A percentile compares a stretch with the other conserved stretches of the same genome.
Conservation (phyloP, 163 green algal species). For the Scenedesmus sp. region DNA sequence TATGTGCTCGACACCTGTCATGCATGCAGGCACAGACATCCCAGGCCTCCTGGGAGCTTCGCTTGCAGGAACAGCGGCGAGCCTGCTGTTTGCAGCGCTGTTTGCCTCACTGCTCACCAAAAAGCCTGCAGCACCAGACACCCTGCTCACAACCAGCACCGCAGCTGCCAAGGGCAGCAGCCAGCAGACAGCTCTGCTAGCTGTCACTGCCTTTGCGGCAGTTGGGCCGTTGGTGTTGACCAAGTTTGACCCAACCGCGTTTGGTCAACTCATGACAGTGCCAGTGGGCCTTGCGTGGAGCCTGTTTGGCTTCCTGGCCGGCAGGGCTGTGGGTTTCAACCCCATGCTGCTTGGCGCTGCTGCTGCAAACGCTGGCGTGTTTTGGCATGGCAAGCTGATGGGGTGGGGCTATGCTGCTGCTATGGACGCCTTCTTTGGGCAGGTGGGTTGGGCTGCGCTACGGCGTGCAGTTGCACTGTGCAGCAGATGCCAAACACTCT, state of each 20-base stretch:
- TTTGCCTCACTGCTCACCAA: background rate
- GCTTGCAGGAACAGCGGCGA: background rate
- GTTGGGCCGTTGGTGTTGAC: constrained; percentile 3
- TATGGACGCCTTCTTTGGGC: constrained; percentile 6
- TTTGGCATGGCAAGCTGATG: constrained; percentile 13
- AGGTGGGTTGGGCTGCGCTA: background rate
- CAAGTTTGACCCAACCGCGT: constrained; percentile 1
- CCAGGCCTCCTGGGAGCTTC: background rate
- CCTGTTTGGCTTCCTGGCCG: background rate
- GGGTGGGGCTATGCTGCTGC: background rate
- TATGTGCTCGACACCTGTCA: background rate
- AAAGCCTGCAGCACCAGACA: background rate
- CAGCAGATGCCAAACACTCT: background rate
- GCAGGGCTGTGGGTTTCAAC: background rate
- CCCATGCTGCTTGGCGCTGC: constrained; percentile 9
- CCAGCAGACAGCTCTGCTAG: background rate
- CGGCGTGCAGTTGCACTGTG: background rate
- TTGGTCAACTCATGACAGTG: constrained; percentile 10
- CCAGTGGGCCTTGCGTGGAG: constrained; percentile 12
- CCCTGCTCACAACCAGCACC: background rate
- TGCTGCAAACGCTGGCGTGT: background rate
- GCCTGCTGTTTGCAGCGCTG: background rate
- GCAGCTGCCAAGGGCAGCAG: background rate
- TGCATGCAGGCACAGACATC: constrained; percentile 16
- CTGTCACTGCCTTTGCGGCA: background rate